Conservation (phyloP, 768 basidiomycete genomes). For the Pholiota microspora region DNA sequence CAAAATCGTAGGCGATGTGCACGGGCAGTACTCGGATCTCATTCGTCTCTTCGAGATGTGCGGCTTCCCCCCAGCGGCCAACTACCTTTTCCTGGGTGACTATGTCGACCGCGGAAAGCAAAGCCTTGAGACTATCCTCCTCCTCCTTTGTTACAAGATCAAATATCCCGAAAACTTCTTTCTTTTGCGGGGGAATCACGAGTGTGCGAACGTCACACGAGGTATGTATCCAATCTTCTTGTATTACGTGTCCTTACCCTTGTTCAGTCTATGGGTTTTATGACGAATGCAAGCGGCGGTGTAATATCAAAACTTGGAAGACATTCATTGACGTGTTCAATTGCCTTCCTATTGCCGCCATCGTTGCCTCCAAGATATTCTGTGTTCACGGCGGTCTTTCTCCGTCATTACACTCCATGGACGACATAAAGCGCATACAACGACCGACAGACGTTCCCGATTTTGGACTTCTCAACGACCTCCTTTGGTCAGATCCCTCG, state of each 20-base stretch:
- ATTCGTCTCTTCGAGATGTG: slow-evolving; percentile 99
- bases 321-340: slow-evolving; percentile 99
- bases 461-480: slow-evolving; percentile 94
- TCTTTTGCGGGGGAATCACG: slow-evolving; percentile 95
- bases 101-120: slow-evolving; percentile 99
- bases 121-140: slow-evolving; percentile 95
- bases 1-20: slow-evolving; percentile 99
- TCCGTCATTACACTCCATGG: slow-evolving; percentile 92
- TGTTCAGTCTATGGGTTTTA: slow-evolving; percentile 95
- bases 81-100: slow-evolving; percentile 98
- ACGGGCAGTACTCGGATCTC: slow-evolving; percentile 98
- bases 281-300: slow-evolving; percentile 98
- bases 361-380: slow-evolving; percentile 99
- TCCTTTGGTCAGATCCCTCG: slow-evolving; percentile 97
- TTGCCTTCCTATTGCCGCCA: slow-evolving; percentile 95
- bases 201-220: slow-evolving; percentile 98
- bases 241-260: slow-evolving; percentile 15
- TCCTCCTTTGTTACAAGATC: slow-evolving; percentile 98
- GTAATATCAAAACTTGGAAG: slow-evolving; percentile 99
- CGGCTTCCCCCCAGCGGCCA: slow-evolving; percentile 94
- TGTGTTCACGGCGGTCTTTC: slow-evolving; percentile 97
- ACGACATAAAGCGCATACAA: slow-evolving; percentile 97
- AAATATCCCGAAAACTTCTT: slow-evolving; percentile 99
- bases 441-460: slow-evolving; percentile 98
- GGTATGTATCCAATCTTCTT: slow-evolving; percentile 49